phyloP scores from a whole-genome alignment of 495 filamentous ascomycete species.

The Talaromyces thailandensis region DNA sequence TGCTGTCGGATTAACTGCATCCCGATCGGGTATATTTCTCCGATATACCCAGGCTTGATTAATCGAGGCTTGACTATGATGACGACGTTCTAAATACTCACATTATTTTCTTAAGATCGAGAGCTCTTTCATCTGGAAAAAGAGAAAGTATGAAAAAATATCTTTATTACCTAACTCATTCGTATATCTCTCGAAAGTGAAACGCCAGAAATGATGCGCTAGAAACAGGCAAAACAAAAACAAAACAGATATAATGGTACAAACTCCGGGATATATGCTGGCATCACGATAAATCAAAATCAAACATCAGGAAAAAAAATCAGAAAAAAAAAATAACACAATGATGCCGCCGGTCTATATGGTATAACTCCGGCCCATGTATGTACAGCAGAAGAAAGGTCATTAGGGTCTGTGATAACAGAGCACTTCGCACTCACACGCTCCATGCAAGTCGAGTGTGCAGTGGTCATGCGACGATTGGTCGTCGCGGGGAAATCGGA shows the following conservation, averaged over 20 bases:
- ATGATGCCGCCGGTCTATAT: not conserved
- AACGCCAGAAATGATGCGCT: not conserved
- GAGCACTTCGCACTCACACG: not conserved
- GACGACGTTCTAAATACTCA: no score
- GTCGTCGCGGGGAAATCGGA: slow-evolving; percentile 30
- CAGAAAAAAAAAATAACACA: not conserved
- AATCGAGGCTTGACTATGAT: no score
- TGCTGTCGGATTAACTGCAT: not conserved
- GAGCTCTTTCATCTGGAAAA: no score
- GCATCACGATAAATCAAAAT: not conserved
- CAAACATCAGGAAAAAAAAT: not conserved
- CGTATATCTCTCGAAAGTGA: not conserved
- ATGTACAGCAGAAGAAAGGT: not conserved
- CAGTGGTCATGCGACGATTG: slow-evolving; percentile 26
- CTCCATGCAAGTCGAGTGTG: not conserved
- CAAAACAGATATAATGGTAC: not conserved
- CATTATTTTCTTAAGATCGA: no score
- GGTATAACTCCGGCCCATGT: not conserved
- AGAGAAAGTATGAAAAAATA: no score
- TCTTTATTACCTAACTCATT: not conserved
- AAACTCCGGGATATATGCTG: not conserved
- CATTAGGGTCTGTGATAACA: slow-evolving; percentile 4
- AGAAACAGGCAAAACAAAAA: not conserved
- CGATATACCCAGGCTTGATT: no score
- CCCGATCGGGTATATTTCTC: slow-evolving; percentile 2